Evolutionary conservation across 768 basidiomycete species (phyloP), one percentile per base, ranked within the genome.

Genomic region (Suillus subluteus): DNA sequence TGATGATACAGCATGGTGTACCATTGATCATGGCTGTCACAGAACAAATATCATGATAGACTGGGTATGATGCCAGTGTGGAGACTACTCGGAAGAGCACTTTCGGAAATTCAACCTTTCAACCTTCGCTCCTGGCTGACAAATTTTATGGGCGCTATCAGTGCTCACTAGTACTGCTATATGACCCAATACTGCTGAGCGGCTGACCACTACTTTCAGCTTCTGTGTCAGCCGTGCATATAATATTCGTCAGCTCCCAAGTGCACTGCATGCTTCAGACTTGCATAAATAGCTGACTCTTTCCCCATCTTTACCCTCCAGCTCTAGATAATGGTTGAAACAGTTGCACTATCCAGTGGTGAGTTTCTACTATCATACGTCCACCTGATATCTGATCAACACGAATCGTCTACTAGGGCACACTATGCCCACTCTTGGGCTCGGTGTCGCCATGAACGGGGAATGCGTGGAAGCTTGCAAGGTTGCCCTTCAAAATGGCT

Each of bases 341-440:
- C 64, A 35, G 64, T 64, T 12, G 44, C 32, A 30, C 16, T 64
- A 5, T 64, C 56, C 23, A 21, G 23, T 58, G 64, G 64, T 59
- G 44, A 64, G 64, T 64, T 30, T 61, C 26, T 30, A 3, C 5
- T 6, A 26, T 38, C 15, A 15, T 44, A 15, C n/a, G 21, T 23
- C 18, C 35, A 38, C 12, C 6, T 13, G 26, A 7, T 8, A 23
- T 32, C 23, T 35, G 32, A 32, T 21, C 41, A 54, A 44, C 13
- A 11, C 13, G 23, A n/a, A 8, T 15, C 30, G 6, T 54, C 9
- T 16, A 35, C 35, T 35, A 67, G 67, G 67, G n/a, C 55, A 67
- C 52, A 66, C 50, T n/a, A 69, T 69, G 67, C 68, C 68, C 52
- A 61, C 58, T 52, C 26, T 69, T 12, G 68, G 68, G 44, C 66